phyloP scores from a whole-genome alignment of 2,329 filamentous ascomycete species.

The Fusarium redolens region DNA sequence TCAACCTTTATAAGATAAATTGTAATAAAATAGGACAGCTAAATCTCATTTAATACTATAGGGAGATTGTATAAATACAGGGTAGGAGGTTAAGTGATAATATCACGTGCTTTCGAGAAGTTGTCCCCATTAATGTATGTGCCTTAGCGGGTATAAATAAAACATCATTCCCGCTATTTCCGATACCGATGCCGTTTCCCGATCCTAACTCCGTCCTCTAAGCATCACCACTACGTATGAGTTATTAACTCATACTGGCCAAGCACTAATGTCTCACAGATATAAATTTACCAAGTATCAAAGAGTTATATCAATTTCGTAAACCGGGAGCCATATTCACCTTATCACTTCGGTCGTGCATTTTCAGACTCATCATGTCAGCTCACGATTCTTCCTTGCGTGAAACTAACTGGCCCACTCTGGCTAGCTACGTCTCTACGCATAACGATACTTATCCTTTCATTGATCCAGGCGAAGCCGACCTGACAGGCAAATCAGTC shows the following conservation, averaged over 20 bases:
- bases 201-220: not conserved
- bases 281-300: not conserved
- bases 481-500: constrained; percentile 53
- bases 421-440: not conserved
- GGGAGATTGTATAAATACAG: too few relatives aligned
- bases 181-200: not conserved
- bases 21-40: too few relatives aligned
- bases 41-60: too few relatives aligned
- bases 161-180: not conserved
- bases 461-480: constrained; percentile 57
- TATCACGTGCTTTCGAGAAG: too few relatives aligned
- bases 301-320: too few relatives aligned
- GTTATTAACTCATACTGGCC: not conserved
- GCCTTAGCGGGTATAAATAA: not conserved
- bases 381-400: not conserved
- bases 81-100: too few relatives aligned
- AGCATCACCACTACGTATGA: not conserved
- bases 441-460: constrained; percentile 55
- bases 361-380: not conserved
- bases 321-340: too few relatives aligned
- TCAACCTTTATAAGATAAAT: too few relatives aligned
- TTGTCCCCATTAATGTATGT: too few relatives aligned
- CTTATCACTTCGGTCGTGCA: too few relatives aligned
- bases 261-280: accelerated
- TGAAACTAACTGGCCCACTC: not conserved